A percentile compares a stretch with the other conserved stretches of the same genome.
These are phyloP conservation scores for Phaseolus coccineus DNA, from an alignment of 331 rosid species.

Conservation along the genomic window DNA sequence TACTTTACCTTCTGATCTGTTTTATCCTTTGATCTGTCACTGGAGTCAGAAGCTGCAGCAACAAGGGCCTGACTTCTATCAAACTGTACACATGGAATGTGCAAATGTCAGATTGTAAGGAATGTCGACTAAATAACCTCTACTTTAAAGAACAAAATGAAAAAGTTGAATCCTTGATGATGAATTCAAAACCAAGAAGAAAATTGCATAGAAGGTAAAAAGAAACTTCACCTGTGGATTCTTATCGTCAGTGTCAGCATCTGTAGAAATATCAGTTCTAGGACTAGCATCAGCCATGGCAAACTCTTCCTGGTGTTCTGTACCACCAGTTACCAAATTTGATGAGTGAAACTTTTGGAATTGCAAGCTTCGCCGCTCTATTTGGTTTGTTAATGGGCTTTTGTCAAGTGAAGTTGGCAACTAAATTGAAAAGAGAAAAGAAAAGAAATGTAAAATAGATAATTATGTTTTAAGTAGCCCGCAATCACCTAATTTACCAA, in stretches of 20 bases:
- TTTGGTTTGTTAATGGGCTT: constrained; percentile 23
- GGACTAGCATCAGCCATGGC: constrained; percentile 94
- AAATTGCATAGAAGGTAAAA: constrained; percentile 26
- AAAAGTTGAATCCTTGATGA: constrained; percentile 15
- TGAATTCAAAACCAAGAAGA: neutral
- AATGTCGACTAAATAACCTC: constrained; percentile 17
- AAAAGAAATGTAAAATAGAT: neutral
- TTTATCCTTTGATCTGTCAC: constrained; percentile 86
- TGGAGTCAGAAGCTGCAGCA: constrained; percentile 71
- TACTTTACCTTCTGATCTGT: constrained; percentile 65
- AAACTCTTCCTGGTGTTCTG: constrained; percentile 57
- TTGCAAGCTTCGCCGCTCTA: constrained; percentile 41
- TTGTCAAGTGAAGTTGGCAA: constrained; percentile 44
- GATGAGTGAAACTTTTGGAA: constrained; percentile 52
- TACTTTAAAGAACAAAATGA: constrained; percentile 11
- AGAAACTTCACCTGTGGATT: constrained; percentile 64
- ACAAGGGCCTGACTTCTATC: constrained; percentile 63
- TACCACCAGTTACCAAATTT: constrained; percentile 50
- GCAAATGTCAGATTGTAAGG: constrained; percentile 39
- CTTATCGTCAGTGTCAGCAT: constrained; percentile 88
- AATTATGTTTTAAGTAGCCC: neutral
- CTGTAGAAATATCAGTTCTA: constrained; percentile 93
- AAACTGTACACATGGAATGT: constrained; percentile 55
- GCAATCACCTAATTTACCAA: constrained; percentile 32
- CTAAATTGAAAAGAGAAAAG: constrained; percentile 36